phyloP scores from a whole-genome alignment of 345 rosid genomes.

The Populus euphratica region DNA sequence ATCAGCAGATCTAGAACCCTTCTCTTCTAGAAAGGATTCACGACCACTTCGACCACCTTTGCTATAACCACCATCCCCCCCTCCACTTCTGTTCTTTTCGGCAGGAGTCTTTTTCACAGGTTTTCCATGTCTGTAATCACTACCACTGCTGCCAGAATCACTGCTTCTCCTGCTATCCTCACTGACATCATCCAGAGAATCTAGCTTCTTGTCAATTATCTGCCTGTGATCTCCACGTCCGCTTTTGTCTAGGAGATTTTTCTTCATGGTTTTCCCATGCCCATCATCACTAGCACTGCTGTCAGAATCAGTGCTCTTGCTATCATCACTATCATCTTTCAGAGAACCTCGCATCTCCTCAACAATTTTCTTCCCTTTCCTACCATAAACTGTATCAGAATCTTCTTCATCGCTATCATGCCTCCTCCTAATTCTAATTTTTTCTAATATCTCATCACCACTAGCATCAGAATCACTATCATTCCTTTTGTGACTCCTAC shows the following conservation, averaged over 20 bases:
- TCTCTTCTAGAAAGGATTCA: slow-evolving; percentile 12
- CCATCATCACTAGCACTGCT: no score
- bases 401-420: slow-evolving; percentile 34
- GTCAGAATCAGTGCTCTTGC: no score
- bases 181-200: slow-evolving; percentile 12
- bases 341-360: no score
- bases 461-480: slow-evolving; percentile 15
- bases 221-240: not conserved
- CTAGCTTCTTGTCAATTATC: slow-evolving; percentile 5
- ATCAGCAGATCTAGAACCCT: slow-evolving; percentile 11
- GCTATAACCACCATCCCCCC: slow-evolving; percentile 2
- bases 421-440: slow-evolving; percentile 10
- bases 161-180: slow-evolving; percentile 9
- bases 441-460: slow-evolving; percentile 13
- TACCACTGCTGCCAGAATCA: slow-evolving; percentile 20
- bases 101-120: slow-evolving; percentile 4
- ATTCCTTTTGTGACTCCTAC: slow-evolving; percentile 2
- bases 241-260: no score
- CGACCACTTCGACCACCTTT: slow-evolving; percentile 8
- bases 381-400: slow-evolving; percentile 18
- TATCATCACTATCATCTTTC: no score
- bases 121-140: slow-evolving; percentile 19
- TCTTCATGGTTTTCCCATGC: no score
- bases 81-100: slow-evolving; percentile 4
- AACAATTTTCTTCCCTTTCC: slow-evolving; percentile 1